phyloP scores from a whole-genome alignment of 2,329 filamentous ascomycete species.

The Tolypocladium inflatum region DNA sequence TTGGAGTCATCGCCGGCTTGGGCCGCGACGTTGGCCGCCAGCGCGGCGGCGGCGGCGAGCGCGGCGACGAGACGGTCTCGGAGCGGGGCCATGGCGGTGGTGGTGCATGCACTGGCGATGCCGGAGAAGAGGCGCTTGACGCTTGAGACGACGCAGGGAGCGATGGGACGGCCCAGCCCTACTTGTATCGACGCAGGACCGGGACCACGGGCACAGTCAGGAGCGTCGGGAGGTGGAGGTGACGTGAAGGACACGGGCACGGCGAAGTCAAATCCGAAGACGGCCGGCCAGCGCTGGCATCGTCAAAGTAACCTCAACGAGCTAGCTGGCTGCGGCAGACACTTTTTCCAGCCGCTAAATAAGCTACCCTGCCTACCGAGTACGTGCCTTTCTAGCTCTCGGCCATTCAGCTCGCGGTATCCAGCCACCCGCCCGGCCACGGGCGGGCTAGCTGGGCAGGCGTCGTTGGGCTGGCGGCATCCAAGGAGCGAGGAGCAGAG shows the following conservation, averaged over 20 bases:
- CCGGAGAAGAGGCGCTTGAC: neutral
- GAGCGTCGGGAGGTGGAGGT: neutral
- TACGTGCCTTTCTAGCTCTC: neutral
- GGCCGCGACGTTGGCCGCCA: slow-evolving; percentile 14
- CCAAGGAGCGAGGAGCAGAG: neutral
- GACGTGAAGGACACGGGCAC: neutral
- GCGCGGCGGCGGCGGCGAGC: slow-evolving; percentile 8
- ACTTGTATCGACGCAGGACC: neutral
- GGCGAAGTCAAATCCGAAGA: neutral
- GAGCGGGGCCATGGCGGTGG: slow-evolving; percentile 9
- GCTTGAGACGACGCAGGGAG: neutral
- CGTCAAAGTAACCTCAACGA: neutral
- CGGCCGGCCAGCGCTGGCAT: neutral
- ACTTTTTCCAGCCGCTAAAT: neutral
- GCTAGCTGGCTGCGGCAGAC: neutral
- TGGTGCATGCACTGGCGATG: neutral
- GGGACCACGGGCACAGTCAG: neutral
- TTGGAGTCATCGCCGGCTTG: slow-evolving; percentile 17
- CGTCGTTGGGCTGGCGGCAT: neutral
- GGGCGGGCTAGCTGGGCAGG: neutral
- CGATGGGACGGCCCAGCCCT: neutral
- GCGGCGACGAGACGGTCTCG: slow-evolving; percentile 6
- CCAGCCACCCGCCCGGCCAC: neutral
- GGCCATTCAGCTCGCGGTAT: neutral
- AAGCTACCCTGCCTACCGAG: neutral